Evolutionary conservation across 73 alveolate species (phyloP), one percentile per base, ranked within the genome.

Genomic region (Symbiodinium natans): DNA sequence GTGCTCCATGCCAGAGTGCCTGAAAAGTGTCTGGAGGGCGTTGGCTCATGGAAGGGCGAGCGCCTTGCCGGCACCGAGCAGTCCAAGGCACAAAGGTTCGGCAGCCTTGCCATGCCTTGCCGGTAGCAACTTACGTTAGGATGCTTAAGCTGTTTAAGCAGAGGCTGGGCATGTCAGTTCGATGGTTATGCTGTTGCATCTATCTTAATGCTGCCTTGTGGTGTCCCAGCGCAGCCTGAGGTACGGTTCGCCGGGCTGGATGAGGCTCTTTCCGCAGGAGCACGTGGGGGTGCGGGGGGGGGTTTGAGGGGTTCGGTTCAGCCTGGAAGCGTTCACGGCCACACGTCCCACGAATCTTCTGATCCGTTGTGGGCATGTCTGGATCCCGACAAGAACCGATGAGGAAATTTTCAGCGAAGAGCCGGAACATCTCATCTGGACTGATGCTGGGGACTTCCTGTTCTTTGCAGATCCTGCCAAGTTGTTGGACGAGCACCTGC

Each of bases 191-290:
- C n/a, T n/a, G n/a, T n/a, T n/a, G n/a, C n/a, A n/a, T n/a, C n/a
- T n/a, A n/a, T n/a, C n/a, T n/a, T n/a, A n/a, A n/a, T n/a, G n/a
- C n/a, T n/a, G n/a, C n/a, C n/a, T n/a, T n/a, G n/a, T n/a, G n/a
- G n/a, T n/a, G n/a, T n/a, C n/a, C n/a, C n/a, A n/a, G n/a, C n/a
- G n/a, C n/a, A n/a, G n/a, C n/a, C n/a, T n/a, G n/a, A n/a, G n/a
- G 83, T 73, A 73, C 27, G 83, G 83, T 23, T 29, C 83, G 27
- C 83, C 83, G 38, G 83, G 83, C 34, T 73, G 83, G 83, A 73
- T 73, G 83, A 29, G 83, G 39, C 34, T 73, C 33, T 73, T 73
- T 73, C 83, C 83, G 27, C n/a, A n/a, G n/a, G n/a, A n/a, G n/a
- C n/a, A n/a, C n/a, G n/a, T n/a, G n/a, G n/a, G n/a, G n/a, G n/a